phyloP scores from a whole-genome alignment of 139 green algal genomes.

The Gonium pectorale region DNA sequence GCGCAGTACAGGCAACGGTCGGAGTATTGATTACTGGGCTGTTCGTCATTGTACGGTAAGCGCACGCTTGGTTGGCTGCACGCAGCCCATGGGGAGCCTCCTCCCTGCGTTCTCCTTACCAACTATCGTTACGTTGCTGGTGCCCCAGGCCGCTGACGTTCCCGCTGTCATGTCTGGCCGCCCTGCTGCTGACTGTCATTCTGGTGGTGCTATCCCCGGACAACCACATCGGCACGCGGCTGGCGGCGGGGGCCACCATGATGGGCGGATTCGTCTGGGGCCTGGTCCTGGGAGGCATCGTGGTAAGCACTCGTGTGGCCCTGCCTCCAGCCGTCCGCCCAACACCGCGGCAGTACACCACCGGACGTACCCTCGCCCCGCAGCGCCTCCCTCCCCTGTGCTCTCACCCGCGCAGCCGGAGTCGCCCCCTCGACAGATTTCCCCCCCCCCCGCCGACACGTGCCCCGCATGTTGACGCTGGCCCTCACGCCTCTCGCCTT shows the following conservation, averaged over 20 bases:
- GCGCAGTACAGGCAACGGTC: not conserved
- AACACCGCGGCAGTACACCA: not conserved
- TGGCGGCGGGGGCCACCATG: not conserved
- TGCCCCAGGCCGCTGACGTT: conserved; percentile 17
- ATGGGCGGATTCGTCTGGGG: conserved; percentile 1
- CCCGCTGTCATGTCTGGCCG: conserved; percentile 4
- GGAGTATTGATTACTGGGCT: not conserved
- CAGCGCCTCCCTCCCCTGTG: not conserved
- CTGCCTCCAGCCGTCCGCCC: not conserved
- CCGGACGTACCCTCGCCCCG: not conserved
- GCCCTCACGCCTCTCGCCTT: no score
- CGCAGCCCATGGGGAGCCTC: no score
- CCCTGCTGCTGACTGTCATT: not conserved
- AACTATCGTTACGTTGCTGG: not conserved
- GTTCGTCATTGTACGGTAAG: conserved; percentile 2
- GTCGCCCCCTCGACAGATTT: no score
- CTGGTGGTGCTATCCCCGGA: conserved; percentile 2
- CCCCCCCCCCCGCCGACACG: not conserved
- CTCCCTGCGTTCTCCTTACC: not conserved
- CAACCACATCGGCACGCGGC: conserved; percentile 30
- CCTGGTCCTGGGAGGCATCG: not conserved
- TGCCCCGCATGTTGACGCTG: not conserved
- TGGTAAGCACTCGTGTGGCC: not conserved
- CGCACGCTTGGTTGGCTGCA: no score
- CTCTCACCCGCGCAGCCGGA: not conserved